These are phyloP conservation scores for Malus sieversii DNA, from an alignment of 306 rosid genomes.

Conservation along the genomic window DNA sequence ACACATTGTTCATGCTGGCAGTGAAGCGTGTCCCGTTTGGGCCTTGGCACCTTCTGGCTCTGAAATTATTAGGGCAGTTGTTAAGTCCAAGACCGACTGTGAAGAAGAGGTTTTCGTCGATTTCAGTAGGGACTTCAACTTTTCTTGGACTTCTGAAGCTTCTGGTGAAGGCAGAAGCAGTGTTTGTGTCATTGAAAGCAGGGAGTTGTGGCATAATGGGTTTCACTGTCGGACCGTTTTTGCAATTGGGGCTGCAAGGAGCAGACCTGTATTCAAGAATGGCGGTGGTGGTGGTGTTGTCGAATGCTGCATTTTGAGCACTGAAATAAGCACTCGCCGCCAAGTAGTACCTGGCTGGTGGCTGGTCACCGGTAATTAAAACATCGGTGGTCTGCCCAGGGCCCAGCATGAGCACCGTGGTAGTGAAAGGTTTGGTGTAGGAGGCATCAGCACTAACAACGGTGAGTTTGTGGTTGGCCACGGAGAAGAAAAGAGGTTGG, in stretches of 20 bases:
- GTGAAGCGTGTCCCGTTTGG: constrained; percentile 85
- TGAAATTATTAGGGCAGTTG: constrained; percentile 50
- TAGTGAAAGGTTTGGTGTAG: constrained; percentile 78
- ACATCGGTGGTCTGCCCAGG: constrained; percentile 98
- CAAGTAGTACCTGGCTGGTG: constrained; percentile 54
- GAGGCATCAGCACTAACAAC: constrained; percentile 90
- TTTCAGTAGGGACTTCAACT: constrained; percentile 49
- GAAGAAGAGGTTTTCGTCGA: constrained; percentile 68
- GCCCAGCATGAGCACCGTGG: constrained; percentile 68
- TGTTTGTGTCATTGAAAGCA: constrained; percentile 72
- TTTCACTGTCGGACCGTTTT: constrained; percentile 22
- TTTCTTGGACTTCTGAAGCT: constrained; percentile 46
- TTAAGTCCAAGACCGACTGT: constrained; percentile 66
- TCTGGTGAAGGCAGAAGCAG: constrained; percentile 55
- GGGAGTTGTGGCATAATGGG: constrained; percentile 64
- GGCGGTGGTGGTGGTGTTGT: constrained; percentile 83
- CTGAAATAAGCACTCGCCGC: constrained; percentile 73
- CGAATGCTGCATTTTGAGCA: constrained; percentile 59
- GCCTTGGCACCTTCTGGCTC: constrained; percentile 44
- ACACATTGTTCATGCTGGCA: constrained; percentile 73
- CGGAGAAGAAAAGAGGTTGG: constrained; percentile 60
- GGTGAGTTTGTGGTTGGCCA: constrained; percentile 68
- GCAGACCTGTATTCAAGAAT: constrained; percentile 64
- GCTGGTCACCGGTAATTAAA: constrained; percentile 61
- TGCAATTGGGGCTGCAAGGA: constrained; percentile 34